Evolutionary conservation across 2,329 filamentous ascomycete genomes (phyloP).

Genomic region (Diaporthe sp.): DNA sequence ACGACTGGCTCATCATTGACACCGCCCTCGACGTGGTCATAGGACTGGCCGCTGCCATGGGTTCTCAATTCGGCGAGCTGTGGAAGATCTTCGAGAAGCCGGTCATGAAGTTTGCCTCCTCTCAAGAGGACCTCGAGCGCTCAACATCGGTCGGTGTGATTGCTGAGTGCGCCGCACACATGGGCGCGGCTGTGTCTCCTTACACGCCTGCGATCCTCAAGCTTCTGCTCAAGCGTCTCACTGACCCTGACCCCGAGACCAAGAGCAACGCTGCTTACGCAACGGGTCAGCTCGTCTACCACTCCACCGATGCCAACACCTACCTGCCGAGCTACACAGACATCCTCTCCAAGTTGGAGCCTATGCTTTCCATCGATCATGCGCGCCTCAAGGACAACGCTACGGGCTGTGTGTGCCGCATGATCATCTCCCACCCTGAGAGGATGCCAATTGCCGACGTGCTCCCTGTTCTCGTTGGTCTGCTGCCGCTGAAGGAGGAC

Average conservation of each 20-base stretch:
- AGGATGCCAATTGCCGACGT: slow-evolving; percentile 85
- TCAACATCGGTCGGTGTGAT: slow-evolving; percentile 92
- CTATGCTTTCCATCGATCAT: slow-evolving; percentile 82
- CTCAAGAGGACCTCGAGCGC: slow-evolving; percentile 88
- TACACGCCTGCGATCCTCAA: slow-evolving; percentile 84
- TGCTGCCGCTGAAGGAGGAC: slow-evolving; percentile 91
- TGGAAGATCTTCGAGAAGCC: slow-evolving; percentile 98
- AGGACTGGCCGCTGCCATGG: slow-evolving; percentile 85
- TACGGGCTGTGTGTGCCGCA: slow-evolving; percentile 88
- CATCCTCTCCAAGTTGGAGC: slow-evolving; percentile 89
- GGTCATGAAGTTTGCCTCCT: slow-evolving; percentile 88
- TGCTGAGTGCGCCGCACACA: slow-evolving; percentile 89
- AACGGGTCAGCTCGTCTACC: slow-evolving; percentile 85
- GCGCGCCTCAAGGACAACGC: slow-evolving; percentile 93
- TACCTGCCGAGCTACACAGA: slow-evolving; percentile 81
- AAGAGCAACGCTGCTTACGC: slow-evolving; percentile 97
- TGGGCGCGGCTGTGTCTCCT: slow-evolving; percentile 84
- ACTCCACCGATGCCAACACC: slow-evolving; percentile 81
- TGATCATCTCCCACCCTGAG: slow-evolving; percentile 92
- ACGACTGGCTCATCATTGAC: slow-evolving; percentile 97
- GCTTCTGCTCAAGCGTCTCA: slow-evolving; percentile 86
- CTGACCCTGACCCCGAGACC: slow-evolving; percentile 90
- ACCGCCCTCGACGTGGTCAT: slow-evolving; percentile 93
- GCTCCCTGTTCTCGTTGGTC: slow-evolving; percentile 82
- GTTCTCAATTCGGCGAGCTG: slow-evolving; percentile 84